phyloP scores from a whole-genome alignment of 257 asterid genomes.

The Penstemon eatonii region DNA sequence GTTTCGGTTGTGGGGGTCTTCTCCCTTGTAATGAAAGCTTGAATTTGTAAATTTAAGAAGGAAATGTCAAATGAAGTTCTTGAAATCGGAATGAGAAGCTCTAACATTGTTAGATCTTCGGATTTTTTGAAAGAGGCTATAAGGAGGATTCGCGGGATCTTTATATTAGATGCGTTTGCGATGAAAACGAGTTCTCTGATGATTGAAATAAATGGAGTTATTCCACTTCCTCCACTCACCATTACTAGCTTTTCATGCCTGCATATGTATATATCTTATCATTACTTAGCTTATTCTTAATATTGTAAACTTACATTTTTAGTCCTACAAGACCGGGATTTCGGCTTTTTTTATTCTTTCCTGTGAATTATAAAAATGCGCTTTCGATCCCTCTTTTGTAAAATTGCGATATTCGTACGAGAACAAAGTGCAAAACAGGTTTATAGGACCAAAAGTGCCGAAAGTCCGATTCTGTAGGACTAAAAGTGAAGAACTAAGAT shows the following conservation, averaged over 20 bases:
- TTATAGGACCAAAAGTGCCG: no score
- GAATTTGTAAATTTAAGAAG: conserved; percentile 37
- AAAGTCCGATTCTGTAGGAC: no score
- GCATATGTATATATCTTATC: background rate
- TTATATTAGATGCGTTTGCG: conserved; percentile 18
- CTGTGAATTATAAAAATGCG: no score
- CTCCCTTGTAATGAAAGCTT: conserved; percentile 53
- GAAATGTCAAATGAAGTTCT: conserved; percentile 32
- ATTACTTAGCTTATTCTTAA: background rate
- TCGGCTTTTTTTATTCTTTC: no score
- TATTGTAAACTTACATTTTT: no score
- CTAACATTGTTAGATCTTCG: conserved; percentile 45
- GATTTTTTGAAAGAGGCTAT: conserved; percentile 50
- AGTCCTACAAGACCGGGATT: no score
- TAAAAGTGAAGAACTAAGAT: no score
- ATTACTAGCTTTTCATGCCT: conserved; percentile 56
- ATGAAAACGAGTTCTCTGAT: conserved; percentile 45
- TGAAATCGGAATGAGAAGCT: conserved; percentile 45
- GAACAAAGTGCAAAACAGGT: no score
- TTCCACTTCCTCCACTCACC: conserved; percentile 81
- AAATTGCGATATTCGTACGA: no score
- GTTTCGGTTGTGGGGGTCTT: conserved; percentile 21
- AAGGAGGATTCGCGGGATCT: conserved; percentile 42
- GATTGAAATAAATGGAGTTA: conserved; percentile 62
- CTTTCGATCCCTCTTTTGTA: no score